Evolutionary conservation across 768 basidiomycete species (phyloP), one percentile per base, ranked within the genome.

Genomic region (Saitozyma podzolica): DNA sequence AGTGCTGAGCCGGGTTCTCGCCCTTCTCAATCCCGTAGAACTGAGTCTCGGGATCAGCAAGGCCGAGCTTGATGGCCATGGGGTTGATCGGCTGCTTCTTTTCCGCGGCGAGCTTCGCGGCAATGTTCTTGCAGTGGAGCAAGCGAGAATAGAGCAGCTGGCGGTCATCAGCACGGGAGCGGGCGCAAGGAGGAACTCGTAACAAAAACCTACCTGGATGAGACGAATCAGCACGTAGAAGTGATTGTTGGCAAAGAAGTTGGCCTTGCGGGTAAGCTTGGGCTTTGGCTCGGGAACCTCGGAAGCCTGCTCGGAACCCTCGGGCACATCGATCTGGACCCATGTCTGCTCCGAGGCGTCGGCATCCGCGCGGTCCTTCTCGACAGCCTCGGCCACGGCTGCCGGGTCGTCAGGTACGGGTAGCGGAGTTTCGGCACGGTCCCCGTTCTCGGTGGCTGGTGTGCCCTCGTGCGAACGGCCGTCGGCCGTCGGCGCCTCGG

Each of bases 171-270:
- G 60, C 42, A 20, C 17, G 58, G 5, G 29, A 47, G 42, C 59
- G 29, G 43, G 42, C 59, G 54, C 64, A 65, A 56, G 45, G 13
- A 13, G 50, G 55, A 3, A 51, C 50, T n/a, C 19, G 56, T 19
- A 11, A n/a, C 14, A 10, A 45, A 48, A 20, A 59, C 87, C 53
- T 62, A 92, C 95, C 88, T 99, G 92, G 54, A 98, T 77, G 56
- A 95, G 82, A 54, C 96, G 88, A 67, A 98, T 77, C 56, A 97
- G 78, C 8, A 90, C 90, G 81, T 98, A 99, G 77, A 92, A 91
- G 19, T 91, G 89, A 52, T 91, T 92, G 80, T 97, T 96, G 62
- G 86, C 86, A 80, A 95, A 98, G 80, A 97, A 91, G 9, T 77
- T 78, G 49, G 66, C 76, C 52, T 72, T 74, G 40, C 76, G 63